A percentile compares a stretch with the other conserved stretches of the same genome.
Conservation (phyloP, 768 basidiomycete genomes). For the Imleria badia region DNA sequence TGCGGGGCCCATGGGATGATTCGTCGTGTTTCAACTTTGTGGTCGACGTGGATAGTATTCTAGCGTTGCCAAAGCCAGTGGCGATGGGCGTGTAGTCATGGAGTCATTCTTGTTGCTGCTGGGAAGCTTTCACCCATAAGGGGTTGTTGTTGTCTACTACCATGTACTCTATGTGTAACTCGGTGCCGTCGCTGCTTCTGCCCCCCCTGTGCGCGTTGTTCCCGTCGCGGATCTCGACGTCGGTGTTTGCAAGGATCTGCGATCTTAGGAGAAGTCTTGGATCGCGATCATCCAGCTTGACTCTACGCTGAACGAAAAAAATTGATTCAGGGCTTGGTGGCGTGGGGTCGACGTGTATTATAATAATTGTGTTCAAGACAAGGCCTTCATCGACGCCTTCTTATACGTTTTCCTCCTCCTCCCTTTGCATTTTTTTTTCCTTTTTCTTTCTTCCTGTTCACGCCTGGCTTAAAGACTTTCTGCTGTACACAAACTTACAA, state of each 20-base stretch:
- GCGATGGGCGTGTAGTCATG: conserved; percentile 24
- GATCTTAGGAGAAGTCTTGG: not conserved
- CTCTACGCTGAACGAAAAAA: not conserved
- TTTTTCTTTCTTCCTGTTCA: conserved; percentile 29
- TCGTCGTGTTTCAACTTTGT: conserved; percentile 42
- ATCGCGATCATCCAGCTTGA: not conserved
- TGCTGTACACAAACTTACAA: conserved; percentile 10
- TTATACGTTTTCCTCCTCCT: conserved; percentile 28
- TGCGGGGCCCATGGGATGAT: conserved; percentile 62
- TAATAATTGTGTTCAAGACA: not conserved
- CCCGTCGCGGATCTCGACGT: not conserved
- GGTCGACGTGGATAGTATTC: conserved; percentile 47
- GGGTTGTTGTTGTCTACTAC: not conserved
- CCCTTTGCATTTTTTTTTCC: conserved; percentile 19
- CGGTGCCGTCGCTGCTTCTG: conserved; percentile 1
- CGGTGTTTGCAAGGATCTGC: conserved; percentile 11
- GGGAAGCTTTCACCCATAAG: no score
- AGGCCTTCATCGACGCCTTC: conserved; percentile 14
- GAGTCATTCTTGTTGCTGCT: no score
- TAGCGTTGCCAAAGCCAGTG: conserved; percentile 48
- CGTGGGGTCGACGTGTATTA: conserved; percentile 32
- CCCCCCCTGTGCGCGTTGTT: no score
- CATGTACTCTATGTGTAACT: not conserved
- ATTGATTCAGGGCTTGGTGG: conserved; percentile 28
- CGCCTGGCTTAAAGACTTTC: conserved; percentile 28